These are phyloP conservation scores for Zygosaccharomyces gambellarensis DNA, from an alignment of 805 yeast genomes.

Conservation along the genomic window DNA sequence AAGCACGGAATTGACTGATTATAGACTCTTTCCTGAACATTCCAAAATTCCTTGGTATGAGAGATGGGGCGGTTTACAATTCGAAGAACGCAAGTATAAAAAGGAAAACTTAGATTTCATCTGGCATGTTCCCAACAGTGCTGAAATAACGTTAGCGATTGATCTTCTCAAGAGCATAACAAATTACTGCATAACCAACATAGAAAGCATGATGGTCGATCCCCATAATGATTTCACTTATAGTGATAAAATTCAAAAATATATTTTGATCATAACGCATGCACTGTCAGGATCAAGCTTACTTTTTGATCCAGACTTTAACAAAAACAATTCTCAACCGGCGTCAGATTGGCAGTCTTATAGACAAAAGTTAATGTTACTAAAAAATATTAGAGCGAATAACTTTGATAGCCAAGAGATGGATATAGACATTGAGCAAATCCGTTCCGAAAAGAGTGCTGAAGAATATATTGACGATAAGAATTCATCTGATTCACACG, in stretches of 20 bases:
- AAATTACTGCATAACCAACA: slow-evolving; percentile 39
- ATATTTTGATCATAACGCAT: slow-evolving; percentile 54
- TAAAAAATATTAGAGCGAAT: slow-evolving; percentile 37
- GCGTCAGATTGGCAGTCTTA: slow-evolving; percentile 14
- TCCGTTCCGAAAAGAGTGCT: slow-evolving; percentile 28
- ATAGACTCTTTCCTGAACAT: slow-evolving; percentile 47
- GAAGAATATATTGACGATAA: slow-evolving; percentile 26
- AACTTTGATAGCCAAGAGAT: slow-evolving; percentile 35
- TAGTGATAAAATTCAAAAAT: slow-evolving; percentile 51
- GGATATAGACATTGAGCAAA: slow-evolving; percentile 38
- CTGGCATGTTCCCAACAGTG: slow-evolving; percentile 69
- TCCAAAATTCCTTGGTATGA: slow-evolving; percentile 38
- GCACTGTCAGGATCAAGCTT: slow-evolving; percentile 65
- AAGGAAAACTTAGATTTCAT: slow-evolving; percentile 48
- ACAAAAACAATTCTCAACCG: slow-evolving; percentile 28
- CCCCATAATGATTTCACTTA: slow-evolving; percentile 18
- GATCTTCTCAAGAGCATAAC: slow-evolving; percentile 50
- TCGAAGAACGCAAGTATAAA: slow-evolving; percentile 47
- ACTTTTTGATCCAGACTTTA: slow-evolving; percentile 67
- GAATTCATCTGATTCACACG: slow-evolving; percentile 21
- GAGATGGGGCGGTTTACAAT: slow-evolving; percentile 75
- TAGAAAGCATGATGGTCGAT: slow-evolving; percentile 34
- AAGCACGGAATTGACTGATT: slow-evolving; percentile 53
- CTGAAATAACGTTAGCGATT: slow-evolving; percentile 57
- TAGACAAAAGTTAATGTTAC: slow-evolving; percentile 27